A percentile compares a stretch with the other conserved stretches of the same genome.
Conservation (phyloP, 75 land plant genomes). For the Cunninghamia lanceolata region DNA sequence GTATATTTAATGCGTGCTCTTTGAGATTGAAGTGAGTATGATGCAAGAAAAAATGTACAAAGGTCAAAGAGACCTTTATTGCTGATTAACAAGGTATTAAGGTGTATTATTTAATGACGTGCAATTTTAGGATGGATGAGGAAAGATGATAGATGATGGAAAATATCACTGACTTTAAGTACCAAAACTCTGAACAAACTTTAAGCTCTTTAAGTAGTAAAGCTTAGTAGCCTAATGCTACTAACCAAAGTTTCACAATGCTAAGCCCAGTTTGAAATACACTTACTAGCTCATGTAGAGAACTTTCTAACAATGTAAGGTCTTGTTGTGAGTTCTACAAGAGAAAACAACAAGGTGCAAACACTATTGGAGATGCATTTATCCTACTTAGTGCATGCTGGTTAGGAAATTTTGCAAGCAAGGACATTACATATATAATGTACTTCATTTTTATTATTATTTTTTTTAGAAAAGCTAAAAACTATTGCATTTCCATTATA, state of each 20-base stretch:
- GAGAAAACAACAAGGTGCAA: not conserved
- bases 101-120: not conserved
- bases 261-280: not conserved
- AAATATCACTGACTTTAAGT: not conserved
- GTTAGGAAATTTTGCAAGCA: not conserved
- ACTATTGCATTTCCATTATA: no score
- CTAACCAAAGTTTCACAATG: not conserved
- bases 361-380: not conserved
- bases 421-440: not conserved
- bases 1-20: not conserved
- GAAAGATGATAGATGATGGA: not conserved
- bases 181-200: not conserved
- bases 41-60: not conserved
- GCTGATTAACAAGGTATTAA: not conserved
- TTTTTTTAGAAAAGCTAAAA: no score
- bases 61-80: not conserved
- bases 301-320: not conserved
- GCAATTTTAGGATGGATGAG: not conserved
- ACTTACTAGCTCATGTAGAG: not conserved
- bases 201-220: not conserved
- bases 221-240: not conserved
- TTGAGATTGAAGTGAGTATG: not conserved
- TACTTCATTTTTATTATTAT: no score
- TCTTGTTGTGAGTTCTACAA: not conserved
- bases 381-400: not conserved